These are phyloP conservation scores for Neurospora sp. DNA, from an alignment of 495 filamentous ascomycete genomes.

Conservation along the genomic window DNA sequence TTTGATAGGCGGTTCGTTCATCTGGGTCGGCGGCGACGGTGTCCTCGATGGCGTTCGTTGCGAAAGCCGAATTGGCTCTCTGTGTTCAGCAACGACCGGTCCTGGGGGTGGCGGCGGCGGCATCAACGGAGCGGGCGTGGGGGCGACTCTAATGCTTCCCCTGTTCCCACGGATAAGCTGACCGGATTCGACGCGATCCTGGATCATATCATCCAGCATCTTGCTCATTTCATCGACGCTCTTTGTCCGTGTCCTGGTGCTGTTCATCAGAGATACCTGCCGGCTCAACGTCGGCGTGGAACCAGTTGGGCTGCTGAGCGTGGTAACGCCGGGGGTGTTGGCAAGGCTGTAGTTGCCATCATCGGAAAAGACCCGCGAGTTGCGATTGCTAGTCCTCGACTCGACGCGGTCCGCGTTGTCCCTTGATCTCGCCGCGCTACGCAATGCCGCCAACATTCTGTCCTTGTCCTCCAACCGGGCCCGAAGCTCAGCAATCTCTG, in stretches of 20 bases:
- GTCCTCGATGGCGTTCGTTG: background rate
- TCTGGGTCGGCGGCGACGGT: background rate
- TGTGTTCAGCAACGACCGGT: background rate
- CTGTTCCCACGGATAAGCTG: conserved; percentile 49
- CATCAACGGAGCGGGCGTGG: conserved; percentile 7
- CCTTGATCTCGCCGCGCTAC: conserved; percentile 77
- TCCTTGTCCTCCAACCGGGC: conserved; percentile 93
- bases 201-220: conserved; percentile 92
- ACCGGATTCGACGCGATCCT: conserved; percentile 66
- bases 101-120: background rate
- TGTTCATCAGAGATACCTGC: conserved; percentile 26
- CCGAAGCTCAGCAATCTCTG: conserved; percentile 83
- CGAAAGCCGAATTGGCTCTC: background rate
- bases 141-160: conserved; percentile 43
- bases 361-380: conserved; percentile 26
- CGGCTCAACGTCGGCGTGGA: conserved; percentile 23
- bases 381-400: conserved; percentile 32
- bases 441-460: conserved; percentile 79
- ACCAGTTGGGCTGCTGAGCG: conserved; percentile 25
- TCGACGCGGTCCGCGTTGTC: conserved; percentile 62
- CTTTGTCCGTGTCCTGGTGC: conserved; percentile 43
- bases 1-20: conserved; percentile 21
- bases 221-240: conserved; percentile 77
- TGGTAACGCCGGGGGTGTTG: conserved; percentile 22
- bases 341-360: conserved; percentile 18